Percentiles rank a stretch among this genome's conserved stretches.
Evolutionary conservation across 106 monocot genomes (phyloP).

Genomic region (Cymbidium sinense): DNA sequence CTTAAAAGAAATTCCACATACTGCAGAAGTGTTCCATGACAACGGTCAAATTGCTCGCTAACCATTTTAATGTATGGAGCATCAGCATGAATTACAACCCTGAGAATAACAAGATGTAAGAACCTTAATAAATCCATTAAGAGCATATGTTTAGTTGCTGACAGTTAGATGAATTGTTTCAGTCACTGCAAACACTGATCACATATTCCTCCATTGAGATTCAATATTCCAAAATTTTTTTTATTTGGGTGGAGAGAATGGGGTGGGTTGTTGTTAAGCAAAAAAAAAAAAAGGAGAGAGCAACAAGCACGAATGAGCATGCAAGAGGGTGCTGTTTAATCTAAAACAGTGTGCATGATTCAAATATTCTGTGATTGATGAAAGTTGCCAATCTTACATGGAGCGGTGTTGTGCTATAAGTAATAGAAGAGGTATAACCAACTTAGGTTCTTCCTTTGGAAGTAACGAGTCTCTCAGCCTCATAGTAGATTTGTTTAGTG

Average conservation of each 20-base stretch:
- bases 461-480: constrained; percentile 87
- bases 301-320: background rate
- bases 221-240: background rate
- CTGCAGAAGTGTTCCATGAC: constrained; percentile 94
- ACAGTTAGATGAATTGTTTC: background rate
- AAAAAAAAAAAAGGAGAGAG: background rate
- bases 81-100: constrained; percentile 82
- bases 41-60: constrained; percentile 97
- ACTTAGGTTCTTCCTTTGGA: constrained; percentile 88
- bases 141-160: background rate
- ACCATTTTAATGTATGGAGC: constrained; percentile 92
- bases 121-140: background rate
- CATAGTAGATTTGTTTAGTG: constrained; percentile 81
- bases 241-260: background rate
- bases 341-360: background rate
- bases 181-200: background rate
- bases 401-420: constrained; percentile 93
- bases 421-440: constrained; percentile 85
- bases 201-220: background rate
- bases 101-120: constrained; percentile 18
- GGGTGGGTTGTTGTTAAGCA: background rate
- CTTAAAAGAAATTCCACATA: constrained; percentile 90
- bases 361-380: background rate
- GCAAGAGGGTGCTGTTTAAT: background rate
- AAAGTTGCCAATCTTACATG: constrained; percentile 46